Conservation (phyloP, 176 grass and related monocot species). For the Musa itinerans region DNA sequence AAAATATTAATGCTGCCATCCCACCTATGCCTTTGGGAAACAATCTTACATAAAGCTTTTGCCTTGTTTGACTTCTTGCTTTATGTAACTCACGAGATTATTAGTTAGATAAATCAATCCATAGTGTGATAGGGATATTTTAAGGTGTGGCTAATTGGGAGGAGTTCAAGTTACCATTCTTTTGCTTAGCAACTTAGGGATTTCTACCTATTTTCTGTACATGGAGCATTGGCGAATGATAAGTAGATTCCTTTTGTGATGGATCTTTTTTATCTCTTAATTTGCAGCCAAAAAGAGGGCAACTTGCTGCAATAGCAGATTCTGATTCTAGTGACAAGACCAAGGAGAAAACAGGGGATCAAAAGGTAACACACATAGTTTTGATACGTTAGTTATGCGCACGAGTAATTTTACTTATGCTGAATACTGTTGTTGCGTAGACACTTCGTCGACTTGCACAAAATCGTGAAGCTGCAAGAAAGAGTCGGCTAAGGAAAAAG, state of each 20-base stretch:
- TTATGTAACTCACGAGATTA: too few relatives aligned
- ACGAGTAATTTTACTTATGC: constrained; percentile 18
- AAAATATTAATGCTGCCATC: too few relatives aligned
- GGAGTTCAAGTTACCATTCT: neutral
- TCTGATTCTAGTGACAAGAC: constrained; percentile 67
- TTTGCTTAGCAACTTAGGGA: neutral
- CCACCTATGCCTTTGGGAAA: too few relatives aligned
- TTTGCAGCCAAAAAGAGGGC: constrained; percentile 47
- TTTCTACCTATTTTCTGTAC: neutral
- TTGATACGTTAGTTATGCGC: neutral
- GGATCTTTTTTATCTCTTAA: neutral
- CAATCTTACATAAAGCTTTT: too few relatives aligned
- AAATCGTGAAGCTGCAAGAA: constrained; percentile 70
- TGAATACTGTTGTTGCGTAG: constrained; percentile 28
- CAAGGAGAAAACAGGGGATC: constrained; percentile 51
- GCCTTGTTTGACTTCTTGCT: too few relatives aligned
- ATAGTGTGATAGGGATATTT: too few relatives aligned
- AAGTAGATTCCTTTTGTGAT: neutral
- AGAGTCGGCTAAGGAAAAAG: constrained; percentile 69
- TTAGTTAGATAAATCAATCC: too few relatives aligned
- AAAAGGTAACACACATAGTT: constrained; percentile 39
- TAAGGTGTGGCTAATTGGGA: neutral
- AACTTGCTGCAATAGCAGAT: constrained; percentile 33
- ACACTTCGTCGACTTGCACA: constrained; percentile 63
- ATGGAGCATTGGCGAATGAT: neutral